These are phyloP conservation scores for Microcyclosporella mali DNA, from an alignment of 2,329 filamentous ascomycete species.

Conservation along the genomic window DNA sequence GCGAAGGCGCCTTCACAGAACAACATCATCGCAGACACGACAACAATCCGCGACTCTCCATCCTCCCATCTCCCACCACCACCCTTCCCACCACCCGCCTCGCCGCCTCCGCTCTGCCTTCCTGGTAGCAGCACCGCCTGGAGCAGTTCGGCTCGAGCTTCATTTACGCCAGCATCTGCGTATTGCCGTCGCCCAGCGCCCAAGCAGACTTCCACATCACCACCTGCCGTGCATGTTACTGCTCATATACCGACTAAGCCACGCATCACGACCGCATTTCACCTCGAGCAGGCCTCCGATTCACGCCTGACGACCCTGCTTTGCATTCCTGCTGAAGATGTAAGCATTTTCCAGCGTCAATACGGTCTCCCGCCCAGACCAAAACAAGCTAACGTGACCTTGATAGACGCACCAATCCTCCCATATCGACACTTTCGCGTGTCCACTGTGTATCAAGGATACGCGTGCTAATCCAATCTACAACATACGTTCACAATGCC, in stretches of 20 bases:
- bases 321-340: constrained; percentile 9
- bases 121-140: constrained; percentile 6
- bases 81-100: neutral
- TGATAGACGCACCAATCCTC: constrained; percentile 18
- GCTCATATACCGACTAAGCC: constrained; percentile 21
- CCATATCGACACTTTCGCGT: constrained; percentile 19
- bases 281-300: constrained; percentile 19
- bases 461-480: constrained; percentile 14
- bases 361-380: constrained; percentile 4
- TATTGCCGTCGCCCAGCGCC: constrained; percentile 7
- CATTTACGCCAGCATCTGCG: constrained; percentile 12
- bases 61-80: neutral
- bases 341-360: constrained; percentile 10
- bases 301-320: constrained; percentile 14
- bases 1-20: too few species aligned
- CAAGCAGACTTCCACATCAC: constrained; percentile 2
- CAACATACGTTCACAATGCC: constrained; percentile 29
- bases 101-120: constrained; percentile 1
- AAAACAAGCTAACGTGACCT: constrained; percentile 26
- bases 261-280: constrained; percentile 19
- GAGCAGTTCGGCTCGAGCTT: neutral
- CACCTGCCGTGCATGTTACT: constrained; percentile 28
- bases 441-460: constrained; percentile 8
- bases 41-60: neutral
- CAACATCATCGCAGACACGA: constrained; percentile 1